These are phyloP conservation scores for Mycena galericulata DNA, from an alignment of 768 basidiomycete species.

Conservation along the genomic window DNA sequence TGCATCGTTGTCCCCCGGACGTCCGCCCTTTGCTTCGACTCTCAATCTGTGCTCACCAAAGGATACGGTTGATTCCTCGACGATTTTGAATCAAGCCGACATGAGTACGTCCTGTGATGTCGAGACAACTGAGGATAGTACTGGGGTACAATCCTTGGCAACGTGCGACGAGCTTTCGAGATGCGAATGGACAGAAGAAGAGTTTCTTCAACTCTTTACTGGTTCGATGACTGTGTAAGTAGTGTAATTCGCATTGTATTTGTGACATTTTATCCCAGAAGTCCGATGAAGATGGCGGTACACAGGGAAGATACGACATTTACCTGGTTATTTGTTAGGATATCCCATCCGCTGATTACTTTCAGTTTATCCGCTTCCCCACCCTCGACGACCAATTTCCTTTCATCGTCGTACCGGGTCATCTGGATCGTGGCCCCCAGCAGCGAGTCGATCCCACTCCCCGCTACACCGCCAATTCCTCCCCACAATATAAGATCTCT, in stretches of 20 bases:
- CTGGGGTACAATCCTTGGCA: conserved; percentile 12
- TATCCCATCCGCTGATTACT: conserved; percentile 71
- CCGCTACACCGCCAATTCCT: conserved; percentile 78
- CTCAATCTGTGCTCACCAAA: conserved; percentile 23
- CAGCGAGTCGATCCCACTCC: conserved; percentile 86
- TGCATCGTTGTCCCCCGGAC: conserved; percentile 21
- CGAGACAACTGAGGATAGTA: not conserved
- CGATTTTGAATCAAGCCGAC: not conserved
- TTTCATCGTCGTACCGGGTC: conserved; percentile 75
- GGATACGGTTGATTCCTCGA: not conserved
- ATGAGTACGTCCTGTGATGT: not conserved
- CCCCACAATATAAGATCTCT: conserved; percentile 69
- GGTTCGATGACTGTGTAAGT: conserved; percentile 1
- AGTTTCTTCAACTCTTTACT: conserved; percentile 31
- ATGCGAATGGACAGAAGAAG: conserved; percentile 35
- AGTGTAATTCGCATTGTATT: conserved; percentile 13
- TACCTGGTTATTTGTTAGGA: conserved; percentile 90
- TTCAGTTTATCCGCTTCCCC: conserved; percentile 48
- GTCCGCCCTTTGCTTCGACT: conserved; percentile 22
- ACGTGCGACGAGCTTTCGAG: conserved; percentile 32
- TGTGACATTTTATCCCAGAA: conserved; percentile 17
- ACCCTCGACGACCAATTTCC: conserved; percentile 75
- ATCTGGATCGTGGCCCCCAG: conserved; percentile 90
- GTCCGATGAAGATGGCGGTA: conserved; percentile 18
- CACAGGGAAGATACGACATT: conserved; percentile 39